A percentile compares a stretch with the other conserved stretches of the same genome.
Conservation (phyloP, 2,329 filamentous ascomycete genomes). For the Elsinoe fawcettii region DNA sequence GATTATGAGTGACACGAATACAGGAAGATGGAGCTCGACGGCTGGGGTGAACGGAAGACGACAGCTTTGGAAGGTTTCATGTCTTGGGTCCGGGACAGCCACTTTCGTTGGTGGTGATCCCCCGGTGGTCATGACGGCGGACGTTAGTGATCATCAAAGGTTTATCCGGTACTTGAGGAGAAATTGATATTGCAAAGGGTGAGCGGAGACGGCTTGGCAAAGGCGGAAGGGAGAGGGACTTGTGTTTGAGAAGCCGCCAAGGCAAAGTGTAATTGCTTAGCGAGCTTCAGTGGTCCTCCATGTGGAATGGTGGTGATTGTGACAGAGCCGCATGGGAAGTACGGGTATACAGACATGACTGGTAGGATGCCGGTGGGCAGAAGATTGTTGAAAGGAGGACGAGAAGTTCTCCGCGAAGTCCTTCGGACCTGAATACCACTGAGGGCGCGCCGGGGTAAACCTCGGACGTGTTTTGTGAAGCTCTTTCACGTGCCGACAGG, state of each 20-base stretch:
- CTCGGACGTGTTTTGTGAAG: not conserved
- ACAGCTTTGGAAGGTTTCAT: not conserved
- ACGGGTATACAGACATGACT: not conserved
- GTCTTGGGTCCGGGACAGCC: not conserved
- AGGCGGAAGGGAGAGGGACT: not conserved
- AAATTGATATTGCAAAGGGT: slow-evolving; percentile 10
- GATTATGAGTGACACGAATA: not conserved
- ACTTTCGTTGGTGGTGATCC: not conserved
- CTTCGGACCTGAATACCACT: too few species aligned
- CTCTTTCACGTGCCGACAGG: not conserved
- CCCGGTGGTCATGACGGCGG: not conserved
- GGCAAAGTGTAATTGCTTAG: not conserved
- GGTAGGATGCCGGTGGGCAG: not conserved
- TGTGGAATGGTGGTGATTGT: not conserved
- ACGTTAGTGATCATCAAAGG: not conserved
- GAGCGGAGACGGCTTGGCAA: slow-evolving; percentile 11
- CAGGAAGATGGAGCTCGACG: not conserved
- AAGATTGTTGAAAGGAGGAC: not conserved
- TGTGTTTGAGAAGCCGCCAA: slow-evolving; percentile 6
- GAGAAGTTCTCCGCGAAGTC: too few species aligned
- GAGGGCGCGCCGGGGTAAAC: too few species aligned
- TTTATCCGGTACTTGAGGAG: not conserved
- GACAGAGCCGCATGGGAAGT: not conserved
- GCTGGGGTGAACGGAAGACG: not conserved
- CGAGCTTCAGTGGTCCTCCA: not conserved